Conservation (phyloP, 2,329 filamentous ascomycete species). For the Cladosporium velox region DNA sequence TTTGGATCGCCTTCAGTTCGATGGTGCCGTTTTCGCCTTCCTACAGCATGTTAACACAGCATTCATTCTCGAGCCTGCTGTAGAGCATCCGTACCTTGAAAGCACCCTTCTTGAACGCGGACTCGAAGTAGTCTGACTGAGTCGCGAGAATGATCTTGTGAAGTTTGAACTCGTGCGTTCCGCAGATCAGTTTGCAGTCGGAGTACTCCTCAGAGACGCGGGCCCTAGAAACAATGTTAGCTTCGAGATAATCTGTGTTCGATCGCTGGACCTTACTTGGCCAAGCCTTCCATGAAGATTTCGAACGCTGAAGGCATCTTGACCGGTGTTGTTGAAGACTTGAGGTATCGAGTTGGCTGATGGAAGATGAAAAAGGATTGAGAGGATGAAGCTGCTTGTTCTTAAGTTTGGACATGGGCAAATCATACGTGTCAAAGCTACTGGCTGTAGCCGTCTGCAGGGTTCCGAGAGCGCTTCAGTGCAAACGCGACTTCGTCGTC, state of each 20-base stretch:
- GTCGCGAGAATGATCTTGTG: constrained; percentile 46
- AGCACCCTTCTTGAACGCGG: constrained; percentile 19
- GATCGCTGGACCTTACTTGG: neutral
- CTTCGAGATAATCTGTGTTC: neutral
- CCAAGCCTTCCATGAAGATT: neutral
- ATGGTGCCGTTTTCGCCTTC: neutral
- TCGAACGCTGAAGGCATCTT: neutral
- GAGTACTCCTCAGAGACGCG: constrained; percentile 33
- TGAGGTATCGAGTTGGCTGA: neutral
- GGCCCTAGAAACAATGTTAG: constrained; percentile 15
- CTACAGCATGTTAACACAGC: neutral
- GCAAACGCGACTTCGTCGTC: neutral
- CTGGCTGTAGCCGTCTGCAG: neutral
- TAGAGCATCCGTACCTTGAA: neutral
- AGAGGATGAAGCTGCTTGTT: neutral
- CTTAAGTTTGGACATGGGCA: too few relatives aligned
- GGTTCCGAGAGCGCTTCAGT: neutral
- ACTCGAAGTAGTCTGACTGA: constrained; percentile 41
- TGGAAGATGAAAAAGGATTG: neutral
- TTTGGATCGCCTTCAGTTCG: constrained; percentile 23
- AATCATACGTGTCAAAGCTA: neutral
- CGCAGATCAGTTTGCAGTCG: constrained; percentile 47
- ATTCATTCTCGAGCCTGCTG: too few relatives aligned
- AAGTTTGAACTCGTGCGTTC: constrained; percentile 42
- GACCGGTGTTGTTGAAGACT: neutral